Evolutionary conservation across 2,329 filamentous ascomycete species (phyloP).

Genomic region (Tolypocladium guangdongense): DNA sequence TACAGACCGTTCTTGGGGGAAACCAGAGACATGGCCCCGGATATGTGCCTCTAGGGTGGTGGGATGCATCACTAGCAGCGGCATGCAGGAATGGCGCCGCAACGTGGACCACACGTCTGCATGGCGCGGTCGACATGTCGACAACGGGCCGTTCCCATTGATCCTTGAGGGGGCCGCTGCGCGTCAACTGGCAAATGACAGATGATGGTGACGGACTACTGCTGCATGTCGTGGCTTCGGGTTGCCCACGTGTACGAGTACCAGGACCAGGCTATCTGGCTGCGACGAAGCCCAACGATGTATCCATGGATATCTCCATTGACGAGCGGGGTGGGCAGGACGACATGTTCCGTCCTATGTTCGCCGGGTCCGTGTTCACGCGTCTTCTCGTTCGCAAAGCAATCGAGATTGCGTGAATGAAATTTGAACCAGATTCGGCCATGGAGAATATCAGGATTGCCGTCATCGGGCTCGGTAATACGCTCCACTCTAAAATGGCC

Average conservation of each 20-base stretch:
- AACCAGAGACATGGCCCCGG: background rate
- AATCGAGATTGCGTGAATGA: background rate
- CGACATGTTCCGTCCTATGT: background rate
- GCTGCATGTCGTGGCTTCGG: background rate
- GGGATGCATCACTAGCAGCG: background rate
- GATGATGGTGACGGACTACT: background rate
- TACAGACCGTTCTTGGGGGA: no score
- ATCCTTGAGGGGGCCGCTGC: background rate
- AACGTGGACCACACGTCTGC: background rate
- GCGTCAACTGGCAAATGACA: background rate
- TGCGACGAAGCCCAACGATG: background rate
- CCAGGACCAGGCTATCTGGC: background rate
- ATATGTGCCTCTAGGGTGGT: background rate
- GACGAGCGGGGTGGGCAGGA: background rate
- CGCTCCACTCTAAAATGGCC: background rate
- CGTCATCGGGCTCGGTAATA: slow-evolving; percentile 18
- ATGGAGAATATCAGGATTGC: slow-evolving; percentile 7
- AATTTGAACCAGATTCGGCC: no score
- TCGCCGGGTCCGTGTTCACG: no score
- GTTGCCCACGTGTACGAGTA: background rate
- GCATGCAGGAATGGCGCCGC: background rate
- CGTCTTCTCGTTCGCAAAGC: no score
- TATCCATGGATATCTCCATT: background rate
- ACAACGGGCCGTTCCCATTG: background rate
- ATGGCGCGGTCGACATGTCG: background rate